phyloP scores from a whole-genome alignment of 2,329 filamentous ascomycete genomes.

The Verticillium dahliae region DNA sequence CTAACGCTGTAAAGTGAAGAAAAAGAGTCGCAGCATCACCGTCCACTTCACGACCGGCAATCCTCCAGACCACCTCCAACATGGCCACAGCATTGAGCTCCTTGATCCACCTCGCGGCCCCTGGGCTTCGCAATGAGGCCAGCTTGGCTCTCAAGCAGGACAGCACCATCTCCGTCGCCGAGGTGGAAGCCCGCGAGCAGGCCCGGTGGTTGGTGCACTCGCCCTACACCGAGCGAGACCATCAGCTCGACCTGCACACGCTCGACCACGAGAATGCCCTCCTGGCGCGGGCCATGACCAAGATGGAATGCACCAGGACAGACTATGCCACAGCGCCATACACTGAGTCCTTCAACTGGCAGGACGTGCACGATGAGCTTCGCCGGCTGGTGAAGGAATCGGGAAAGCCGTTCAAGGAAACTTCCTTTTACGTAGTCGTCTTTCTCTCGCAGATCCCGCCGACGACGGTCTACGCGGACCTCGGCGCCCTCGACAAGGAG shows the following conservation, averaged over 20 bases:
- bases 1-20: too few relatives aligned
- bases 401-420: constrained; percentile 51
- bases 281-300: constrained; percentile 64
- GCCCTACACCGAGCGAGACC: constrained; percentile 64
- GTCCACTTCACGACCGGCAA: neutral
- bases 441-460: constrained; percentile 70
- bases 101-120: constrained; percentile 2
- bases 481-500: constrained; percentile 68
- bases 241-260: constrained; percentile 65
- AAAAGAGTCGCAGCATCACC: too few relatives aligned
- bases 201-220: constrained; percentile 55
- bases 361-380: constrained; percentile 52
- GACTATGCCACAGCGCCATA: constrained; percentile 78
- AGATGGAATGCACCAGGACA: constrained; percentile 52
- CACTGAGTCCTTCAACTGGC: constrained; percentile 71
- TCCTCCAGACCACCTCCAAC: constrained; percentile 3
- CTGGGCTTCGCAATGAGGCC: neutral
- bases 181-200: constrained; percentile 4
- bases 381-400: constrained; percentile 39
- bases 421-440: constrained; percentile 74
- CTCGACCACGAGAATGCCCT: constrained; percentile 61
- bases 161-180: constrained; percentile 2
- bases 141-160: constrained; percentile 4
- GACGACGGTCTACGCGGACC: constrained; percentile 58
- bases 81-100: constrained; percentile 5